Percentiles rank a stretch among this genome's conserved stretches.
phyloP scores from a whole-genome alignment of 805 yeast species.

The Zygoascus flipseniorum region DNA sequence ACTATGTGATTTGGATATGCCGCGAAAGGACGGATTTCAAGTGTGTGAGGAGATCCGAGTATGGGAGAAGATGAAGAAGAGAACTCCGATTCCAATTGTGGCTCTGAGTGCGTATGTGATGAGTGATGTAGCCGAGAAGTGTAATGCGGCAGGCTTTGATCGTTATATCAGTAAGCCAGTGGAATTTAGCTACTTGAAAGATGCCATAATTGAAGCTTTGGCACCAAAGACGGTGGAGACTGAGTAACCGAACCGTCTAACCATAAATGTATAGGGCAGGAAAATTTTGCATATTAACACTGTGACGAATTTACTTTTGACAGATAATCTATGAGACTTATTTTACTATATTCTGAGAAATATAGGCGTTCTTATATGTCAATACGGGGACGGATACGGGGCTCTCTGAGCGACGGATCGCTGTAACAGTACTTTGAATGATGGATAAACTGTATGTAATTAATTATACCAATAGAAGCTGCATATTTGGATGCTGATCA shows the following conservation, averaged over 20 bases:
- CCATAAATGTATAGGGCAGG: background rate
- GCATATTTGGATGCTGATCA: background rate
- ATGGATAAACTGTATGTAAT: background rate
- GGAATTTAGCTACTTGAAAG: constrained; percentile 21
- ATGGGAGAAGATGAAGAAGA: constrained; percentile 21
- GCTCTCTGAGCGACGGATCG: background rate
- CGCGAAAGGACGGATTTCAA: constrained; percentile 29
- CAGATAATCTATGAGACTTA: too few relatives aligned
- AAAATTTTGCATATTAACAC: background rate
- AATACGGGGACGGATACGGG: background rate
- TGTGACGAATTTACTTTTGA: too few relatives aligned
- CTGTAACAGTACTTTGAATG: background rate
- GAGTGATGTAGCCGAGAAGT: constrained; percentile 26
- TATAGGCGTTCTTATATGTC: background rate
- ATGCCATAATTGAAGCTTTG: constrained; percentile 11
- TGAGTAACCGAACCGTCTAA: background rate
- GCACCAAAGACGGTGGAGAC: background rate
- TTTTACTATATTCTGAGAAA: background rate
- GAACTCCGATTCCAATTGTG: constrained; percentile 21
- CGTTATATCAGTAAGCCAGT: constrained; percentile 28
- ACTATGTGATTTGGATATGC: constrained; percentile 29
- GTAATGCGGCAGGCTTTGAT: constrained; percentile 24
- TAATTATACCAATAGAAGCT: background rate
- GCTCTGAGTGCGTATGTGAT: constrained; percentile 30
- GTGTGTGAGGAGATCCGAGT: constrained; percentile 26